Evolutionary conservation across 441 rosid genomes (phyloP).

Genomic region (Omphalea diandra): DNA sequence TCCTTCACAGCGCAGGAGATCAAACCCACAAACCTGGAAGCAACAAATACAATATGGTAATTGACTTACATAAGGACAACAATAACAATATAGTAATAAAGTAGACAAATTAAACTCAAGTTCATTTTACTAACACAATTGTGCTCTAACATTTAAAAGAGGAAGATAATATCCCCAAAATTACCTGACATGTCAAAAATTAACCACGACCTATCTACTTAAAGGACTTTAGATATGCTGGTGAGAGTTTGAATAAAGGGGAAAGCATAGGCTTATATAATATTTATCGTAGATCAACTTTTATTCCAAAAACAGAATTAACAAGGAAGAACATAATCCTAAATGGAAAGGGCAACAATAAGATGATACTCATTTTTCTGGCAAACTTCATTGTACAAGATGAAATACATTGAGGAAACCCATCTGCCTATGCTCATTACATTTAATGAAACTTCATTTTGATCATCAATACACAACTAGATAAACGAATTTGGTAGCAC

Average conservation of each 20-base stretch:
- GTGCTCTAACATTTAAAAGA: background rate
- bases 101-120: background rate
- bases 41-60: constrained; percentile 11
- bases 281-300: background rate
- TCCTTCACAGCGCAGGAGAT: constrained; percentile 95
- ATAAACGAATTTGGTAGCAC: background rate
- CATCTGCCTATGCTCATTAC: background rate
- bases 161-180: background rate
- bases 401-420: background rate
- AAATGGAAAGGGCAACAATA: background rate
- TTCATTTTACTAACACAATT: background rate
- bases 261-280: background rate
- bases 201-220: background rate
- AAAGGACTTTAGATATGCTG: background rate
- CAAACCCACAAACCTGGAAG: constrained; percentile 98
- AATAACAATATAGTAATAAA: background rate
- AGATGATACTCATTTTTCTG: constrained; percentile 2
- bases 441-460: background rate
- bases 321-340: background rate
- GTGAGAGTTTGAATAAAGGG: background rate
- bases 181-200: background rate
- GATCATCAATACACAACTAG: background rate
- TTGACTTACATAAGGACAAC: background rate
- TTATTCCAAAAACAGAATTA: background rate
- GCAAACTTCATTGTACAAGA: background rate